Evolutionary conservation across 805 yeast genomes (phyloP).

Genomic region (Metschnikowia aberdeeniae): DNA sequence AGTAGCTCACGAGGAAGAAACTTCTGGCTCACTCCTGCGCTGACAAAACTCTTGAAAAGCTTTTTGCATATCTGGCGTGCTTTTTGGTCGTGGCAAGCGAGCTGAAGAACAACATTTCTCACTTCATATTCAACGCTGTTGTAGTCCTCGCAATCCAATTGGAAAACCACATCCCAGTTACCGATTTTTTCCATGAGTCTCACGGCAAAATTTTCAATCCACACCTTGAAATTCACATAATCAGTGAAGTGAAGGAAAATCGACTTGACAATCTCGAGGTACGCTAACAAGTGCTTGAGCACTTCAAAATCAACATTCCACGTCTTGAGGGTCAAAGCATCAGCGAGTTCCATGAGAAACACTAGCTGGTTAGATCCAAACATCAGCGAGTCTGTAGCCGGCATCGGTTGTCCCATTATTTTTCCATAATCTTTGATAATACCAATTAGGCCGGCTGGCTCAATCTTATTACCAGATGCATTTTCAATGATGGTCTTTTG

Average conservation of each 20-base stretch:
- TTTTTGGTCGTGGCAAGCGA: conserved; percentile 30
- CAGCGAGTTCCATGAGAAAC: conserved; percentile 30
- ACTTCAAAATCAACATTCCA: conserved; percentile 29
- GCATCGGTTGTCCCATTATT: conserved; percentile 26
- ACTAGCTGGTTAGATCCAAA: conserved; percentile 15
- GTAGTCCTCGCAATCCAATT: conserved; percentile 14
- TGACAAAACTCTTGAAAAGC: conserved; percentile 43
- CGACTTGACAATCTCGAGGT: conserved; percentile 30
- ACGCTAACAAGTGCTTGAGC: conserved; percentile 32
- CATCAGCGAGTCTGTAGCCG: conserved; percentile 22
- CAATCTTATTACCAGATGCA: conserved; percentile 23
- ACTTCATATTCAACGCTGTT: conserved; percentile 38
- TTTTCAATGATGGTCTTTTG: conserved; percentile 12
- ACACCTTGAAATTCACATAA: conserved; percentile 20
- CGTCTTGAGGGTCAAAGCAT: conserved; percentile 20
- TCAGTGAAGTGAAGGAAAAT: conserved; percentile 29
- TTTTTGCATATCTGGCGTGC: conserved; percentile 32
- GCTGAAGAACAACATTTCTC: conserved; percentile 40
- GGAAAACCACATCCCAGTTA: conserved; percentile 22
- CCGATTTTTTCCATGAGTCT: conserved; percentile 24
- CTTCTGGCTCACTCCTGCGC: conserved; percentile 46
- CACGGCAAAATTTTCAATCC: conserved; percentile 19
- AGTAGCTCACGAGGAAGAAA: conserved; percentile 50
- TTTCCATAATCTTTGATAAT: conserved; percentile 39
- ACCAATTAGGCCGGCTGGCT: conserved; percentile 30